These are phyloP conservation scores for Raffaelea deltoideospora DNA, from an alignment of 2,329 filamentous ascomycete genomes.

Conservation along the genomic window DNA sequence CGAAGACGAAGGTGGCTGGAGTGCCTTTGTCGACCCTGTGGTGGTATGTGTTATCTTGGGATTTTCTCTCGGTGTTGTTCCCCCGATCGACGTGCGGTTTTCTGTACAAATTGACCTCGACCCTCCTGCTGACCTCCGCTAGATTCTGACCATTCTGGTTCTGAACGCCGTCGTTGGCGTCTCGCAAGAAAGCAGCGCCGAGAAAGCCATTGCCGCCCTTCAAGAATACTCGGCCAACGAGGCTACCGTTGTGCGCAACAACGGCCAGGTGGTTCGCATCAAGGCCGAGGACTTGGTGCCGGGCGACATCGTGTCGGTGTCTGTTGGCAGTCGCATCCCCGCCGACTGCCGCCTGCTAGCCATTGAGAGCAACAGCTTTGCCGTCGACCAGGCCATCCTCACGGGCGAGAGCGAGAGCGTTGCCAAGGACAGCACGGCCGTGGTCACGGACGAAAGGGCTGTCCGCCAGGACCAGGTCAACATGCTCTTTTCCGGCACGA, in stretches of 20 bases:
- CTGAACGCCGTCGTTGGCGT: constrained; percentile 96
- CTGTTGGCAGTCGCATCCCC: constrained; percentile 84
- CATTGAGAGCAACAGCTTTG: constrained; percentile 95
- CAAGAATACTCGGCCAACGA: constrained; percentile 99
- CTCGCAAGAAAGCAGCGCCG: constrained; percentile 94
- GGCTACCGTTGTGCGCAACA: constrained; percentile 77
- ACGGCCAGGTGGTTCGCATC: constrained; percentile 60
- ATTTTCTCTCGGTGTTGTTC: neutral
- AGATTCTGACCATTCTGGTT: constrained; percentile 94
- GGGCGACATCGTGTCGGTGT: constrained; percentile 76
- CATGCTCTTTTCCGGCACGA: constrained; percentile 97
- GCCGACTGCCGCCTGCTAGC: constrained; percentile 83
- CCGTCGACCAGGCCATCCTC: constrained; percentile 89
- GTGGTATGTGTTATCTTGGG: constrained; percentile 53
- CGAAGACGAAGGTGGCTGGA: constrained; percentile 87
- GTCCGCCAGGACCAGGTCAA: constrained; percentile 97
- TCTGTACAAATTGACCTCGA: neutral
- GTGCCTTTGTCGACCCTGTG: constrained; percentile 87
- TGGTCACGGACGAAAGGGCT: constrained; percentile 63
- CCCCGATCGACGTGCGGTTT: too few species aligned
- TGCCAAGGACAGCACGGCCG: constrained; percentile 55
- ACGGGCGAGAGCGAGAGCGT: constrained; percentile 98
- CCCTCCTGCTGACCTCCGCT: neutral
- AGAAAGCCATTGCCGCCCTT: constrained; percentile 93
- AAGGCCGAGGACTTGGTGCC: constrained; percentile 97